Evolutionary conservation across 768 basidiomycete species (phyloP).

Genomic region (Favolaschia claudopus): DNA sequence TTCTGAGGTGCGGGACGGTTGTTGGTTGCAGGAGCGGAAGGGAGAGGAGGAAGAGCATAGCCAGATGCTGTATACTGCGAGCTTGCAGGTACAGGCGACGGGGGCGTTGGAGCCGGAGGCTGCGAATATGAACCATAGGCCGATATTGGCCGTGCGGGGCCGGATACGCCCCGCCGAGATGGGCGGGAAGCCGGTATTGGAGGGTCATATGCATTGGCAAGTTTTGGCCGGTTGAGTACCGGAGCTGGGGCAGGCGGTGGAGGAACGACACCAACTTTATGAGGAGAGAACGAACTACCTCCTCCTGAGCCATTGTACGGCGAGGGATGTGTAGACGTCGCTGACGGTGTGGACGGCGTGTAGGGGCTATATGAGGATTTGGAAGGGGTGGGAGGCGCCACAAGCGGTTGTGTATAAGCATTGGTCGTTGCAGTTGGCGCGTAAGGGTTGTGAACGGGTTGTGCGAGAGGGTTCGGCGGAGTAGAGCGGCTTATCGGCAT

Average conservation of each 20-base stretch:
- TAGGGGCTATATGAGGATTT: constrained; percentile 29
- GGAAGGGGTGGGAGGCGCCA: constrained; percentile 17
- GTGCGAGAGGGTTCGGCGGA: constrained; percentile 19
- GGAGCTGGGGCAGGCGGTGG: constrained; percentile 48
- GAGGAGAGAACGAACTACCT: constrained; percentile 26
- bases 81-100: constrained; percentile 9
- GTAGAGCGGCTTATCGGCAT: constrained; percentile 14
- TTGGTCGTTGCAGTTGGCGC: constrained; percentile 37
- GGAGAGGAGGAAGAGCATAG: constrained; percentile 24
- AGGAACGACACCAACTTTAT: constrained; percentile 35
- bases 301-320: constrained; percentile 22
- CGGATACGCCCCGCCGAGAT: constrained; percentile 38
- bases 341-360: constrained; percentile 28
- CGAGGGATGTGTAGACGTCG: constrained; percentile 31
- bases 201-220: constrained; percentile 79
- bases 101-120: constrained; percentile 29
- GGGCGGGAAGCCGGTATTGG: constrained; percentile 65
- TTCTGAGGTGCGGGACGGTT: not conserved
- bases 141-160: constrained; percentile 36
- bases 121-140: constrained; percentile 30
- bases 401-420: constrained; percentile 31
- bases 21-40: constrained; percentile 7
- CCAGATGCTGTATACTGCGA: constrained; percentile 17
- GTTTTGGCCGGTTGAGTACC: constrained; percentile 66
- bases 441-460: constrained; percentile 44